phyloP scores from a whole-genome alignment of 176 grass and related monocot genomes.

The Avena eriantha region DNA sequence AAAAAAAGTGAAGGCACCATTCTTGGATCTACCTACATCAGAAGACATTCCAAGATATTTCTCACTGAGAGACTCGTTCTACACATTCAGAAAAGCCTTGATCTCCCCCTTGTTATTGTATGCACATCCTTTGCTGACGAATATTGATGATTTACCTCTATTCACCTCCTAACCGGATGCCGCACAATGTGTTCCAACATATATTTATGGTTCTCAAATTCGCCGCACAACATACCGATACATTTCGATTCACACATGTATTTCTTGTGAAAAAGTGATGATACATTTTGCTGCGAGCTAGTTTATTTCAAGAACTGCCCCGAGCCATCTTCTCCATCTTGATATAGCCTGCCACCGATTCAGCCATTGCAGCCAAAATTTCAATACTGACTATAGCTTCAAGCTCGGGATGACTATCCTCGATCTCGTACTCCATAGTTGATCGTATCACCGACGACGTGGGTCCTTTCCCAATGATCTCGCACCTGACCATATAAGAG shows the following conservation, averaged over 20 bases:
- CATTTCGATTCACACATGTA: not conserved
- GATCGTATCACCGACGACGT: constrained; percentile 36
- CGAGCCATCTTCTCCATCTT: constrained; percentile 25
- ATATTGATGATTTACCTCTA: no score
- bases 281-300: not conserved
- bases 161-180: no score
- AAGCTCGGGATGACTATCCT: constrained; percentile 16
- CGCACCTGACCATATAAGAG: constrained; percentile 32
- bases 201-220: no score
- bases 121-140: no score
- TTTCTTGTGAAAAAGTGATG: not conserved
- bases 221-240: no score
- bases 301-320: not conserved
- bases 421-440: constrained; percentile 38
- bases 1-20: no score
- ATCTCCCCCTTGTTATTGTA: no score
- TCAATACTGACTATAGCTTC: constrained; percentile 27
- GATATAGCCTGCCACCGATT: constrained; percentile 24
- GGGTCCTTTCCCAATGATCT: constrained; percentile 35
- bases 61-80: no score
- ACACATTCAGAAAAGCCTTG: no score
- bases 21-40: no score
- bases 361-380: constrained; percentile 23
- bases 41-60: no score
- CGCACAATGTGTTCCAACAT: no score